Evolutionary conservation across 768 basidiomycete genomes (phyloP).

Genomic region (Auricularia sp.): DNA sequence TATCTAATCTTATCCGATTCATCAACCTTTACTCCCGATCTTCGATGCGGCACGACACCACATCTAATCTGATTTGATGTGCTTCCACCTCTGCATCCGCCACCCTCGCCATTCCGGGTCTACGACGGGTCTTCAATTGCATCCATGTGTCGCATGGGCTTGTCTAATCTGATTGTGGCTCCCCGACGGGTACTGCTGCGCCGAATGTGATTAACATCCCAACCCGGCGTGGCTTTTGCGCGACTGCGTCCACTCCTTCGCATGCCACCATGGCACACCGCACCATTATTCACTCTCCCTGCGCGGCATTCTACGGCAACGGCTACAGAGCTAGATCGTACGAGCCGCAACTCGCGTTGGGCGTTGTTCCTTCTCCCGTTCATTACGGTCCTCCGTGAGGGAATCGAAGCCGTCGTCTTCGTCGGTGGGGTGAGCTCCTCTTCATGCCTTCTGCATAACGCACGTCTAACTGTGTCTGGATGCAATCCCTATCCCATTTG

Average conservation of each 20-base stretch:
- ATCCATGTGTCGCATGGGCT: neutral
- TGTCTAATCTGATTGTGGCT: neutral
- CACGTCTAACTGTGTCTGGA: slow-evolving; percentile 67
- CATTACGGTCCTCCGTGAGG: slow-evolving; percentile 89
- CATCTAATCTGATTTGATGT: too few species aligned
- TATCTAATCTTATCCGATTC: neutral
- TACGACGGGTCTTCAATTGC: too few species aligned
- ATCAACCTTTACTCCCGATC: neutral
- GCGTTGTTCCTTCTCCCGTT: slow-evolving; percentile 81
- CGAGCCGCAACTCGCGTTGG: slow-evolving; percentile 61
- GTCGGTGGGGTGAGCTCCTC: slow-evolving; percentile 59
- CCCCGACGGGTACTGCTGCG: neutral
- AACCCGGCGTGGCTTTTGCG: neutral
- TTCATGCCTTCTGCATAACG: neutral
- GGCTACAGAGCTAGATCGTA: slow-evolving; percentile 33
- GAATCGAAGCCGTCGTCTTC: slow-evolving; percentile 87
- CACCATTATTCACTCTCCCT: neutral
- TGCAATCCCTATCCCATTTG: slow-evolving; percentile 65
- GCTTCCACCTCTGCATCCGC: too few species aligned
- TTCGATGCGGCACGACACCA: too few species aligned
- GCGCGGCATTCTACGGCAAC: neutral
- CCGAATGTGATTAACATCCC: neutral
- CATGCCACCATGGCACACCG: too few species aligned
- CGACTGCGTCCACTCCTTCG: too few species aligned
- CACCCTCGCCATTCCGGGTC: too few species aligned